phyloP scores from a whole-genome alignment of 2,329 filamentous ascomycete genomes.

The Lecanicillium sp. region DNA sequence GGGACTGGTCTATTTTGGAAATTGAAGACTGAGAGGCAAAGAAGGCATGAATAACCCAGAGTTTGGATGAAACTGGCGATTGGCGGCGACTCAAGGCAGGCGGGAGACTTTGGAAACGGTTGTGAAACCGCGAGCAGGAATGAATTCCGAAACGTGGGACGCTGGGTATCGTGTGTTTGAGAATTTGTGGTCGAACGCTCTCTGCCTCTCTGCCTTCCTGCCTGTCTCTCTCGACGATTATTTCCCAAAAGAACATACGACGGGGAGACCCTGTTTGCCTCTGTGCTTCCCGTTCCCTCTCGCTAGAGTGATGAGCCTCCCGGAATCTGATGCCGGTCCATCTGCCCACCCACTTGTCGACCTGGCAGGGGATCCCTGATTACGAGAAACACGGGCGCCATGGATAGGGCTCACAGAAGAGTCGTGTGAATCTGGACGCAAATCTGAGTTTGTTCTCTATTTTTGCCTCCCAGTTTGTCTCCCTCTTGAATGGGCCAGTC shows the following conservation, averaged over 20 bases:
- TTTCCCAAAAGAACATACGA: no score
- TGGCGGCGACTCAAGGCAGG: background rate
- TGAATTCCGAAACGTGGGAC: background rate
- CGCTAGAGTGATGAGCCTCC: no score
- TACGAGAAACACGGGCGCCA: background rate
- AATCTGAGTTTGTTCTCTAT: constrained; percentile 1
- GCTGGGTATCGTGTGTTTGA: background rate
- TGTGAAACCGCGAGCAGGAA: background rate
- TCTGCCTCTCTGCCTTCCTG: background rate
- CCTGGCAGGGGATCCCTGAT: background rate
- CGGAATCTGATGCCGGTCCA: background rate
- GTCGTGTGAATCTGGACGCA: constrained; percentile 2
- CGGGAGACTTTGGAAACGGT: background rate
- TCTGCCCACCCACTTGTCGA: background rate
- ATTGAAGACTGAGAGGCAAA: no score
- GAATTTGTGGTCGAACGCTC: background rate
- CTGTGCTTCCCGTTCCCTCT: no score
- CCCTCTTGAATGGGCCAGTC: no score
- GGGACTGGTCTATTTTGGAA: no score
- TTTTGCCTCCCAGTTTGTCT: background rate
- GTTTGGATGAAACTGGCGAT: background rate
- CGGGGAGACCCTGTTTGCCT: no score
- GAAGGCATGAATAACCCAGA: background rate
- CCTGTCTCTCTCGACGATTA: no score
- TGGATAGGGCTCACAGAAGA: constrained; percentile 1